Percentiles rank a stretch among this genome's conserved stretches.
These are phyloP conservation scores for Chrysanthemum seticuspe DNA, from an alignment of 129 eudicot genomes.

Conservation along the genomic window DNA sequence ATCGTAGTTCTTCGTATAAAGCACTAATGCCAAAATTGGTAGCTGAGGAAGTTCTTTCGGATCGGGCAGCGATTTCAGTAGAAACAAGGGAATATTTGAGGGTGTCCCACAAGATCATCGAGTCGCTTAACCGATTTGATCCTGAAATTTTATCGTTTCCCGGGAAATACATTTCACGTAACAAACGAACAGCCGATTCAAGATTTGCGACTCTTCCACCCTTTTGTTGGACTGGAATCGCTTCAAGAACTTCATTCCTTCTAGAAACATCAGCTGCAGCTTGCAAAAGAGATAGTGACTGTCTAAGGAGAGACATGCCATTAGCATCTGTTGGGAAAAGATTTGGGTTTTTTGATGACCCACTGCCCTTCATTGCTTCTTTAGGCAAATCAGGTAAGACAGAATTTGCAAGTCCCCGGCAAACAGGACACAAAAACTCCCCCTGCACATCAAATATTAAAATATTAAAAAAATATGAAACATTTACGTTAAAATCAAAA, in stretches of 20 bases:
- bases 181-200: conserved; percentile 50
- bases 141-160: conserved; percentile 57
- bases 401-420: conserved; percentile 93
- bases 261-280: conserved; percentile 68
- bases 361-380: conserved; percentile 35
- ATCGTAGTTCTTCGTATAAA: conserved; percentile 61
- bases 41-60: conserved; percentile 45
- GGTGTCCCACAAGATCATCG: conserved; percentile 88
- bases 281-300: conserved; percentile 62
- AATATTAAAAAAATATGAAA: not conserved
- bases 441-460: conserved; percentile 49
- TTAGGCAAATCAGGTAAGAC: conserved; percentile 64
- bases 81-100: conserved; percentile 86
- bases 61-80: conserved; percentile 87
- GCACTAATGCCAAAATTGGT: conserved; percentile 55
- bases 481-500: conserved; percentile 1
- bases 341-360: conserved; percentile 22
- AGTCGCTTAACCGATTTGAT: conserved; percentile 69
- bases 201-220: conserved; percentile 46
- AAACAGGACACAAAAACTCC: conserved; percentile 91
- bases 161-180: conserved; percentile 68
- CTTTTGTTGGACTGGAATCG: conserved; percentile 45
- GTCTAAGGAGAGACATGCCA: conserved; percentile 42
- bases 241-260: conserved; percentile 41
- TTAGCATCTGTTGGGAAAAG: conserved; percentile 24